Percentiles rank a stretch among this genome's conserved stretches.
Evolutionary conservation across 768 basidiomycete genomes (phyloP).

Genomic region (Gloeophyllum trabeum): DNA sequence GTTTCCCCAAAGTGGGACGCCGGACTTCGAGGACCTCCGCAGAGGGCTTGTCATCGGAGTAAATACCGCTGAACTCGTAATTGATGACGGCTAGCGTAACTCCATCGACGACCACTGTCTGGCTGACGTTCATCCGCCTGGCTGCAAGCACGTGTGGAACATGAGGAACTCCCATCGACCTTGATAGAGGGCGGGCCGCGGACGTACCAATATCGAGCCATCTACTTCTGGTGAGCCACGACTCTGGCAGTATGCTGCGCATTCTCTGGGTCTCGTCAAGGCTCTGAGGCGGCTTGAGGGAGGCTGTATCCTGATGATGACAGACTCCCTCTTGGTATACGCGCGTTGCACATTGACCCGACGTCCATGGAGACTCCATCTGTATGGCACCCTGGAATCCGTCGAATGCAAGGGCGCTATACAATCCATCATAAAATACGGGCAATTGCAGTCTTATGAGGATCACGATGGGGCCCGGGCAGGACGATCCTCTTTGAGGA

Average conservation of each 20-base stretch:
- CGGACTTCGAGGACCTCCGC: slow-evolving; percentile 48
- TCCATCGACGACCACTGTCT: slow-evolving; percentile 60
- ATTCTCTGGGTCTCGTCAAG: too few relatives aligned
- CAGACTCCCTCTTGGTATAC: too few relatives aligned
- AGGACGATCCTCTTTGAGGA: too few relatives aligned
- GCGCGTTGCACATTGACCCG: too few relatives aligned
- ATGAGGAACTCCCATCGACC: slow-evolving; percentile 10
- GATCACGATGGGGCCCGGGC: too few relatives aligned
- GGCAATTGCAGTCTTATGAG: too few relatives aligned
- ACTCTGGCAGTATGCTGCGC: slow-evolving; percentile 62
- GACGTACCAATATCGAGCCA: slow-evolving; percentile 61
- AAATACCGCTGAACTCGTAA: slow-evolving; percentile 56
- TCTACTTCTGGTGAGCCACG: slow-evolving; percentile 50
- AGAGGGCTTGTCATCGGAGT: slow-evolving; percentile 38
- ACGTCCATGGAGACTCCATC: too few relatives aligned
- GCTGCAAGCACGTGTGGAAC: slow-evolving; percentile 27
- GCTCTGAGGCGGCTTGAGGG: too few relatives aligned
- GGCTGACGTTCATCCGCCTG: slow-evolving; percentile 46
- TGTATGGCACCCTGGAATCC: too few relatives aligned
- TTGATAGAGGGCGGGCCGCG: slow-evolving; percentile 2
- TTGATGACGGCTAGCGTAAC: slow-evolving; percentile 50
- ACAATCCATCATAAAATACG: too few relatives aligned
- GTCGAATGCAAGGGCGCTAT: too few relatives aligned
- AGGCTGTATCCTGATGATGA: too few relatives aligned
- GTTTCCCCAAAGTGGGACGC: background rate